These are phyloP conservation scores for Neurospora sp. DNA, from an alignment of 495 filamentous ascomycete species.

Conservation along the genomic window DNA sequence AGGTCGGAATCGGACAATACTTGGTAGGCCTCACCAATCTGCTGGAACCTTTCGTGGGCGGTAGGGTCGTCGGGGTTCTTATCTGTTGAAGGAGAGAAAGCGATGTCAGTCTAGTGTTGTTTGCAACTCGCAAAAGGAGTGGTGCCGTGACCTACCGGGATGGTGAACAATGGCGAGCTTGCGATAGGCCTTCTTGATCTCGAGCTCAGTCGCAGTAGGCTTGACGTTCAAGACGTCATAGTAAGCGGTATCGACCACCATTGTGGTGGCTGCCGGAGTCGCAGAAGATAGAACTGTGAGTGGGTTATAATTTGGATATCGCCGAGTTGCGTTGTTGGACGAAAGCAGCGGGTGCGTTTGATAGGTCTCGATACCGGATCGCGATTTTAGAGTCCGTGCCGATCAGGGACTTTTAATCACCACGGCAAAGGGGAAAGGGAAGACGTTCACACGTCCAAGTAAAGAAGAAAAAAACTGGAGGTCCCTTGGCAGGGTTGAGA, in stretches of 20 bases:
- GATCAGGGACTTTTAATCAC: neutral
- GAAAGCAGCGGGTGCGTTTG: neutral
- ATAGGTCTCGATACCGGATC: neutral
- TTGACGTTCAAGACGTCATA: slow-evolving; percentile 87
- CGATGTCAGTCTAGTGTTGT: slow-evolving; percentile 2
- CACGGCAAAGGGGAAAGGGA: neutral
- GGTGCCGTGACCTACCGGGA: slow-evolving; percentile 34
- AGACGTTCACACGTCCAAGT: neutral
- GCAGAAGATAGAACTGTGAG: neutral
- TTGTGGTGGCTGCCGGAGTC: slow-evolving; percentile 23
- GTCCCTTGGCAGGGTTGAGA: neutral
- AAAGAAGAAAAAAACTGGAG: neutral
- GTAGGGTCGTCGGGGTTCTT: slow-evolving; percentile 97
- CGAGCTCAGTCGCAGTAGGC: slow-evolving; percentile 81
- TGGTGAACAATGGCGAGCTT: slow-evolving; percentile 78
- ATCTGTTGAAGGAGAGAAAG: slow-evolving; percentile 40
- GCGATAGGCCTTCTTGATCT: slow-evolving; percentile 99
- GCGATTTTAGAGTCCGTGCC: neutral
- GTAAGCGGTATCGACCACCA: slow-evolving; percentile 79
- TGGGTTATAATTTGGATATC: neutral
- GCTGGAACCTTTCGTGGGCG: slow-evolving; percentile 89
- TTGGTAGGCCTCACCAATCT: slow-evolving; percentile 95
- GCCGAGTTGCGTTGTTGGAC: neutral
- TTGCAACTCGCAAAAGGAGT: slow-evolving; percentile 1
- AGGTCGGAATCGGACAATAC: slow-evolving; percentile 82